Evolutionary conservation across 129 eudicot species (phyloP), one percentile per base, ranked within the genome.

Genomic region (Flaveria robusta): DNA sequence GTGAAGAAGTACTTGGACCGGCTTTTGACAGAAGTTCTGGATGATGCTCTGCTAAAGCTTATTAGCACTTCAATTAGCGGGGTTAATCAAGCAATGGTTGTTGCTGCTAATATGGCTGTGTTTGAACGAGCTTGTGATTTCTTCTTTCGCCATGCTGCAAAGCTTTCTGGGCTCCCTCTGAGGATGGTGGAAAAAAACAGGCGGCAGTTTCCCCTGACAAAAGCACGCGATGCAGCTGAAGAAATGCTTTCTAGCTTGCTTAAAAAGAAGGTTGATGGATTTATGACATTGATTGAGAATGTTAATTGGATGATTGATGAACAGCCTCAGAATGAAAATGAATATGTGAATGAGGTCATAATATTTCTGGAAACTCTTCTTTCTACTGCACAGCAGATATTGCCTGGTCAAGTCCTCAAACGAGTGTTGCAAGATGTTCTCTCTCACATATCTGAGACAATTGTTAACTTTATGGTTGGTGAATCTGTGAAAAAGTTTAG

Each of bases 101-200:
- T 94, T 81, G 98, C 98, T 43, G 98, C 98, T 45, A 94, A 94
- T 69, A 94, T 94, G 98, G 93, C 97, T 45, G 97, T 91, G 46
- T 84, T 94, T 50, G 98, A 94, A 78, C 89, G 98, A 7, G 98
- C 96, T 0, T 94, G 98, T 83, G 98, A 94, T 83, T 94, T 91
- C 82, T 91, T 94, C 83, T 94, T 91, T 50, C 87, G 95, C 7
- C 98, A 94, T 76, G 98, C 98, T 75, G 98, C 97, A 24, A 93
- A 94, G 79, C 97, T 94, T 47, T 94, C 97, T 5, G 98, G 98
- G 1, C 80, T 94, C 62, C 96, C 98, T 9, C 19, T 94, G 77
- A 87, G 98, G 58, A 84, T 94, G 88, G 98, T 86, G 11, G 98
- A 94, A 83, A 87, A 97, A 66, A 89, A 93, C 4, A 87, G 92